phyloP scores from a whole-genome alignment of 2,329 filamentous ascomycete species.

The Pseudonectria buxi region DNA sequence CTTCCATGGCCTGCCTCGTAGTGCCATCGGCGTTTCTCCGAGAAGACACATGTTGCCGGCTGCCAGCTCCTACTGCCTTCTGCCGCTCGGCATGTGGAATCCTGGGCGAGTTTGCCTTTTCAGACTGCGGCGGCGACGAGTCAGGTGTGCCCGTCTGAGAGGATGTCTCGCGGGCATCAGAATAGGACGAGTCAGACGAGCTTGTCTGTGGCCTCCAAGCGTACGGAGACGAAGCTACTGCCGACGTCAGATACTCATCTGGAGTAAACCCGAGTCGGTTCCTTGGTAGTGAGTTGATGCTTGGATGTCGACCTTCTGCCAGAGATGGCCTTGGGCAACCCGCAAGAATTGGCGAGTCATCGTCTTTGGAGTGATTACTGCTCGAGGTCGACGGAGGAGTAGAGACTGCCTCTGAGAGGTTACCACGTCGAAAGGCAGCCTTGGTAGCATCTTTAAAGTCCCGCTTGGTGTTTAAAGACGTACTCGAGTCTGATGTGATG shows the following conservation, averaged over 20 bases:
- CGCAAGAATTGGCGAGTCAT: constrained; percentile 1
- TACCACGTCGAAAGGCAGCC: constrained; percentile 22
- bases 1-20: constrained; percentile 25
- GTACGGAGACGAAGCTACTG: constrained; percentile 2
- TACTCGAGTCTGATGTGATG: constrained; percentile 11
- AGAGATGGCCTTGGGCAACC: constrained; percentile 6
- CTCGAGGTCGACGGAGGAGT: constrained; percentile 10
- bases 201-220: constrained; percentile 17
- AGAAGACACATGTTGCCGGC: too few relatives aligned
- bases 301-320: constrained; percentile 5
- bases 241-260: constrained; percentile 5
- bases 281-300: too few relatives aligned
- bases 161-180: constrained; percentile 30
- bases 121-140: constrained; percentile 35
- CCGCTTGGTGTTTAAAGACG: constrained; percentile 20
- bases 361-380: constrained; percentile 1
- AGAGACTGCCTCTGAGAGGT: constrained; percentile 8
- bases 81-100: constrained; percentile 7
- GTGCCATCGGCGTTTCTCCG: constrained; percentile 15
- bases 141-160: constrained; percentile 33
- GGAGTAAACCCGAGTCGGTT: neutral
- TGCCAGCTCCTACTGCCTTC: too few relatives aligned
- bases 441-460: constrained; percentile 30
- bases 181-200: constrained; percentile 33
- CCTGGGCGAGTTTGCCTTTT: constrained; percentile 24